phyloP scores from a whole-genome alignment of 225 moss, liverwort and hornwort genomes.

The Physcomitrium patens region DNA sequence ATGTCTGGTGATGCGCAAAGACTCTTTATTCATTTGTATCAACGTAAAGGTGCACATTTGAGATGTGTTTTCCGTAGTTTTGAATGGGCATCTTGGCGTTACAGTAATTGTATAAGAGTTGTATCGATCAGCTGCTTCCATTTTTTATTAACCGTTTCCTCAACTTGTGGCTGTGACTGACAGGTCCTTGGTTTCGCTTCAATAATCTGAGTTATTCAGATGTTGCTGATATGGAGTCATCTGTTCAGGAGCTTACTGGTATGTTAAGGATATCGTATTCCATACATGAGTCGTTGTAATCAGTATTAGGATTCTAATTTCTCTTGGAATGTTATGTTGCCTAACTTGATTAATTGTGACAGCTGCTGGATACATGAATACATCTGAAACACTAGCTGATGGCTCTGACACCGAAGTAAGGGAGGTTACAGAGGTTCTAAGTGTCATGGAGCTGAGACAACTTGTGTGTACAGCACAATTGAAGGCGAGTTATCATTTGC shows the following conservation, averaged over 20 bases:
- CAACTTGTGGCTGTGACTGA: constrained; percentile 25
- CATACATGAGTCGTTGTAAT: background rate
- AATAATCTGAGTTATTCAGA: constrained; percentile 70
- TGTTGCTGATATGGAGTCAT: constrained; percentile 59
- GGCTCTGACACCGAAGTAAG: constrained; percentile 52
- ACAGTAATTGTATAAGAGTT: constrained; percentile 9
- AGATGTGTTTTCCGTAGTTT: constrained; percentile 17
- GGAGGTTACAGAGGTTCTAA: constrained; percentile 70
- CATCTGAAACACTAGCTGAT: constrained; percentile 48
- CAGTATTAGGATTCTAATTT: constrained; percentile 5
- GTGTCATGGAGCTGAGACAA: constrained; percentile 73
- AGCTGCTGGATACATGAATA: constrained; percentile 81
- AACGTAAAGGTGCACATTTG: constrained; percentile 76
- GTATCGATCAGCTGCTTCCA: background rate
- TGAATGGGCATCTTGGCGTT: background rate
- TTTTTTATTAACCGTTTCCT: constrained; percentile 18
- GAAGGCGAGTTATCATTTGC: constrained; percentile 55
- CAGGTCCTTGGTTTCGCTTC: constrained; percentile 97
- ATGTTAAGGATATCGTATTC: constrained; percentile 26
- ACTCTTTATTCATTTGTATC: constrained; percentile 89
- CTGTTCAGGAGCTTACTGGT: constrained; percentile 77
- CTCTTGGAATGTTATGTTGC: constrained; percentile 19
- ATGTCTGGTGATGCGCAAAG: constrained; percentile 80
- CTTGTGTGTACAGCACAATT: constrained; percentile 61
- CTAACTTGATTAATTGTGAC: constrained; percentile 43